These are phyloP conservation scores for Lentinula detonsa DNA, from an alignment of 768 basidiomycete genomes.

Conservation along the genomic window DNA sequence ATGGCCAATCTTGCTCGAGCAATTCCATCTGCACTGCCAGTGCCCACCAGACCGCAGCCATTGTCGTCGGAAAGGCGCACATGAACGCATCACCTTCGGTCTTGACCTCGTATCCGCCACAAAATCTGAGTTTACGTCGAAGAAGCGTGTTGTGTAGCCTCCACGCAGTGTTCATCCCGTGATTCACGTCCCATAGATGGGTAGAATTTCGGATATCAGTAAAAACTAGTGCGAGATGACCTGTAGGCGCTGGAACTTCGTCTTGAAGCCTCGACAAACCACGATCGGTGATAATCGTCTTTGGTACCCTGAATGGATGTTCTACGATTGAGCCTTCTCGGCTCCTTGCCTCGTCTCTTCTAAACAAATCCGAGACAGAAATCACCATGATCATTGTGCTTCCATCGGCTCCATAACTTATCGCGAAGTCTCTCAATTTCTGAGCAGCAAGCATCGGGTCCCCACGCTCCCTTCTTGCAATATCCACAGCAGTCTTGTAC, in stretches of 20 bases:
- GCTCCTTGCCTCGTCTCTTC: slow-evolving; percentile 16
- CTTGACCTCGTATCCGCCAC: slow-evolving; percentile 98
- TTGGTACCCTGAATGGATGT: slow-evolving; percentile 24
- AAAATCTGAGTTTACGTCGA: slow-evolving; percentile 77
- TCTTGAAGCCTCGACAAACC: slow-evolving; percentile 58
- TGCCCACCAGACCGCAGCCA: slow-evolving; percentile 87
- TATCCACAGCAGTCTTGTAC: slow-evolving; percentile 94
- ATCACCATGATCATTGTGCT: slow-evolving; percentile 99
- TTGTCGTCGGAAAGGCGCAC: slow-evolving; percentile 90
- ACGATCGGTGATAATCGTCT: slow-evolving; percentile 51
- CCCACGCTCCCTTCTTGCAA: slow-evolving; percentile 67
- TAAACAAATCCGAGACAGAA: slow-evolving; percentile 73
- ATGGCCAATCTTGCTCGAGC: slow-evolving; percentile 80
- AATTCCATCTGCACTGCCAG: slow-evolving; percentile 81
- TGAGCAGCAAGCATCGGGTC: slow-evolving; percentile 82
- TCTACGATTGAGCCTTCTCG: slow-evolving; percentile 38
- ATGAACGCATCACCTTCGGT: slow-evolving; percentile 99
- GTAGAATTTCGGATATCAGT: slow-evolving; percentile 98
- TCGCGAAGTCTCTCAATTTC: slow-evolving; percentile 93
- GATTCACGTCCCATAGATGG: slow-evolving; percentile 91
- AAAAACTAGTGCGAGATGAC: slow-evolving; percentile 90
- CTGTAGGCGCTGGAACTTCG: slow-evolving; percentile 81
- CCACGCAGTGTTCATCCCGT: slow-evolving; percentile 93
- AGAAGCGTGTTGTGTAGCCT: slow-evolving; percentile 83
- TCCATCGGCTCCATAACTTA: slow-evolving; percentile 92